A percentile compares a stretch with the other conserved stretches of the same genome.
These are phyloP conservation scores for Xylariales sp. DNA, from an alignment of 2,329 filamentous ascomycete genomes.

Conservation along the genomic window DNA sequence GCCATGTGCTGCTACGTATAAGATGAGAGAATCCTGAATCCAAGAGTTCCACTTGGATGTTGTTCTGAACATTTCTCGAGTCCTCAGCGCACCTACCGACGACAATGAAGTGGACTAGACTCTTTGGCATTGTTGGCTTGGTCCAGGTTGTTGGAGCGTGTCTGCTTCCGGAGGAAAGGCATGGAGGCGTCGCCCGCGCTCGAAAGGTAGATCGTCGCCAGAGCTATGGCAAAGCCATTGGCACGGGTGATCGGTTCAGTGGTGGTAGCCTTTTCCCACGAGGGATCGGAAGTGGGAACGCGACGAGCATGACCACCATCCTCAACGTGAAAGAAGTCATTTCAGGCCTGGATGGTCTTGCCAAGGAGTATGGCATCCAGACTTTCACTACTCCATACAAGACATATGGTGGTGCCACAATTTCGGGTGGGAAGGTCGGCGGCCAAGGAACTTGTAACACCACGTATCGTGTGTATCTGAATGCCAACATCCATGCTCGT, in stretches of 20 bases:
- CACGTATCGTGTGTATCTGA: conserved; percentile 46
- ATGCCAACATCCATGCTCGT: conserved; percentile 50
- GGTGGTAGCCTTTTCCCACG: conserved; percentile 33
- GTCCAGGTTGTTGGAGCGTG: conserved; percentile 3
- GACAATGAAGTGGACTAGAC: conserved; percentile 3
- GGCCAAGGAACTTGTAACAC: conserved; percentile 34
- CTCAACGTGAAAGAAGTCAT: conserved; percentile 37
- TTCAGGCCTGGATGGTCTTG: conserved; percentile 35
- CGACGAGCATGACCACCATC: conserved; percentile 30
- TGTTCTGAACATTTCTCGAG: background rate
- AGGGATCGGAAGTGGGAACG: conserved; percentile 34
- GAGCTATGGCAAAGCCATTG: conserved; percentile 18
- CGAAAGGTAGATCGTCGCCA: conserved; percentile 4
- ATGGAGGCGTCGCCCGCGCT: background rate
- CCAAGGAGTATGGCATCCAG: conserved; percentile 33
- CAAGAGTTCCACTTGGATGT: background rate
- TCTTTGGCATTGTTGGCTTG: conserved; percentile 3
- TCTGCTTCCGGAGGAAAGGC: conserved; percentile 2
- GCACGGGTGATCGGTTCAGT: conserved; percentile 31
- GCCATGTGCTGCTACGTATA: conserved; percentile 2
- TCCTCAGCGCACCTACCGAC: background rate
- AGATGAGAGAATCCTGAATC: conserved; percentile 1
- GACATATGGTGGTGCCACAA: conserved; percentile 35
- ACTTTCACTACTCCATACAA: conserved; percentile 36
- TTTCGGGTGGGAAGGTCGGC: conserved; percentile 37